Conservation (phyloP, 2,329 filamentous ascomycete genomes). For the Ascochyta fabae region DNA sequence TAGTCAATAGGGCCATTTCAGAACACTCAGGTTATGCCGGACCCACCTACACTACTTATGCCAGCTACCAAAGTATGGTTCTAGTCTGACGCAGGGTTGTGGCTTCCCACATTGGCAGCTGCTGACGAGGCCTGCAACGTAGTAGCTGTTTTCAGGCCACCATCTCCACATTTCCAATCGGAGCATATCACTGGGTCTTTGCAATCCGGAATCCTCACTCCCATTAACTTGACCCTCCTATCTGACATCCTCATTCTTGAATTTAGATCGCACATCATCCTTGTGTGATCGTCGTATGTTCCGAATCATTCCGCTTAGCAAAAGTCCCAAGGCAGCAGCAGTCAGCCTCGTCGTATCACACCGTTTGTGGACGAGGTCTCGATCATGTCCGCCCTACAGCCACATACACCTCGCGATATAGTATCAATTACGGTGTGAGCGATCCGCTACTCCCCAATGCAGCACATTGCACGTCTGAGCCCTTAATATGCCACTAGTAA, state of each 20-base stretch:
- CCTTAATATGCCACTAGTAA: not conserved
- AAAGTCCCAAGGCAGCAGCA: slow-evolving; percentile 18
- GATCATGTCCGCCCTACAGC: slow-evolving; percentile 2
- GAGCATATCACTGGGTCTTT: slow-evolving; percentile 5
- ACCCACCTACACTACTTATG: no score
- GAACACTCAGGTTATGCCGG: no score
- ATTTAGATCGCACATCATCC: not conserved
- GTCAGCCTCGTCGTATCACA: slow-evolving; percentile 22
- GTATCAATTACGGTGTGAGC: not conserved
- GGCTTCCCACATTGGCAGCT: not conserved
- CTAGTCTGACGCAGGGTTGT: not conserved
- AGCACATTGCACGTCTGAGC: slow-evolving; percentile 1
- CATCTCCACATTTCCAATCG: slow-evolving; percentile 1
- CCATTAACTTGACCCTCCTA: not conserved
- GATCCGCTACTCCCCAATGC: not conserved
- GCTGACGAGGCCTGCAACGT: not conserved
- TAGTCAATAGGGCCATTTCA: no score
- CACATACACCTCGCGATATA: slow-evolving; percentile 7
- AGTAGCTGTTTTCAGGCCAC: not conserved
- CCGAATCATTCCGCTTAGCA: slow-evolving; percentile 27
- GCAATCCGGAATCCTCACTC: slow-evolving; percentile 8
- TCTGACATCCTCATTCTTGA: not conserved
- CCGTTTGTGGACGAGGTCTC: slow-evolving; percentile 16
- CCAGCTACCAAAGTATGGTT: not conserved
- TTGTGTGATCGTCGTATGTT: slow-evolving; percentile 9